Conservation (phyloP, 768 basidiomycete species). For the Lactifluus piperatus region DNA sequence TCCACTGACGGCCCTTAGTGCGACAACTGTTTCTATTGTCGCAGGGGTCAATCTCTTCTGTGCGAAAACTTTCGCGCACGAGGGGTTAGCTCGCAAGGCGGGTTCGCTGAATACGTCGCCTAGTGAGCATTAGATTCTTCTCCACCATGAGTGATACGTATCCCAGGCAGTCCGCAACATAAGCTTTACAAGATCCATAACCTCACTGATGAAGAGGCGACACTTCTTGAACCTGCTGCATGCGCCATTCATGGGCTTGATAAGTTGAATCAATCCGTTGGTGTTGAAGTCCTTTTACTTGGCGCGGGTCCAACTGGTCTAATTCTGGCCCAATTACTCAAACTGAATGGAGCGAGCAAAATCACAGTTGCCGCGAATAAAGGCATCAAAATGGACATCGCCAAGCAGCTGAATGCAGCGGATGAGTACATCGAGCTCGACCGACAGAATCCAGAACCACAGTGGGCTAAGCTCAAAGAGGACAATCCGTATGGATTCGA, state of each 20-base stretch:
- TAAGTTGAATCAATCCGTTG: constrained; percentile 74
- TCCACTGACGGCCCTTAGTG: constrained; percentile 39
- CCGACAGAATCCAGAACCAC: constrained; percentile 57
- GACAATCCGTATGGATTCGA: constrained; percentile 87
- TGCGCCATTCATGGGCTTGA: constrained; percentile 91
- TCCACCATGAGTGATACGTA: not conserved
- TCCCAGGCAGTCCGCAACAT: constrained; percentile 43
- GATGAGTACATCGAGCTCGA: constrained; percentile 87
- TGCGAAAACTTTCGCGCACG: constrained; percentile 81
- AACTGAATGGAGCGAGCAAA: constrained; percentile 73
- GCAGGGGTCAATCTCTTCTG: constrained; percentile 69
- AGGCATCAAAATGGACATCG: constrained; percentile 85
- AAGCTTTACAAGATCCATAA: constrained; percentile 87
- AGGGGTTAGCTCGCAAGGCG: constrained; percentile 75
- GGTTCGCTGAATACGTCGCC: constrained; percentile 83
- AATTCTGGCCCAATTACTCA: constrained; percentile 80
- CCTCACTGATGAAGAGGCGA: constrained; percentile 79
- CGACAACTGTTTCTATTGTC: constrained; percentile 80
- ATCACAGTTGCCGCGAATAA: constrained; percentile 86
- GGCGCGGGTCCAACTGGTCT: constrained; percentile 93
- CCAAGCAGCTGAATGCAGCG: constrained; percentile 65
- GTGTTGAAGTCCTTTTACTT: constrained; percentile 74
- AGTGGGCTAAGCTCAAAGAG: constrained; percentile 74
- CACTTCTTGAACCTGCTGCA: constrained; percentile 81
- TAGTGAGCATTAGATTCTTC: constrained; percentile 45